Conservation (phyloP, 139 green algal species). For the Chlorella sorokiniana region DNA sequence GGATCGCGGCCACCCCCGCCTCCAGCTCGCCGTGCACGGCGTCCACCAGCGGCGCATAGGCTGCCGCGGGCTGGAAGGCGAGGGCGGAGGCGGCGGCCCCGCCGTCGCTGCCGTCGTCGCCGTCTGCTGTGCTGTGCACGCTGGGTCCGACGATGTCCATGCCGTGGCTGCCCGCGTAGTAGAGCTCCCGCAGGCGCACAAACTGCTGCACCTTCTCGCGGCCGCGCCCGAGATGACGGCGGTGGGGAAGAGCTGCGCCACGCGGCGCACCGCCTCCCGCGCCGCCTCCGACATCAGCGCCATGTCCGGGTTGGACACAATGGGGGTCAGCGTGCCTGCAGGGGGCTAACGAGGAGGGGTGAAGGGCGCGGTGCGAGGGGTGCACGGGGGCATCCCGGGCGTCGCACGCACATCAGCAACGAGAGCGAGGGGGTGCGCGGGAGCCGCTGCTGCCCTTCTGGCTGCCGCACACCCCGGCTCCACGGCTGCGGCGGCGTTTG, state of each 20-base stretch:
- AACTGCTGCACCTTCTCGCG: slow-evolving; percentile 93
- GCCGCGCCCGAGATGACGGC: slow-evolving; percentile 93
- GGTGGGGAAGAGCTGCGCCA: slow-evolving; percentile 89
- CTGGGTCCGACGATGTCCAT: slow-evolving; percentile 94
- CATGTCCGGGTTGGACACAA: slow-evolving; percentile 93
- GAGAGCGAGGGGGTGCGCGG: too few relatives aligned
- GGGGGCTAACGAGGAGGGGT: too few relatives aligned
- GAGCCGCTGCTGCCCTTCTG: too few relatives aligned
- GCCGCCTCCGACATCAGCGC: slow-evolving; percentile 88
- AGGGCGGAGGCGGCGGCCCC: too few relatives aligned
- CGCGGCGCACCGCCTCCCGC: slow-evolving; percentile 69
- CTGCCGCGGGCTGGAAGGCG: slow-evolving; percentile 83
- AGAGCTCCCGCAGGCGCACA: slow-evolving; percentile 92
- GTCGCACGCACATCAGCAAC: too few relatives aligned
- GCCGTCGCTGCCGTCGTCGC: too few relatives aligned
- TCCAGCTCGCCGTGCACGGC: slow-evolving; percentile 52
- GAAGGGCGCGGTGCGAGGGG: background rate
- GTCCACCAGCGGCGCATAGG: slow-evolving; percentile 88
- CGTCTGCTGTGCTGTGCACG: too few relatives aligned
- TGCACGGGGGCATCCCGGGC: background rate
- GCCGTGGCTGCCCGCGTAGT: slow-evolving; percentile 96
- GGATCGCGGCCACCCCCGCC: slow-evolving; percentile 50
- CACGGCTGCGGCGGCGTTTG: too few relatives aligned
- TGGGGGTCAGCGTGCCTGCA: slow-evolving; percentile 95
- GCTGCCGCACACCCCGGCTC: too few relatives aligned